Evolutionary conservation across 2,329 filamentous ascomycete species (phyloP).

Genomic region (Ploettnerulaceae sp.): DNA sequence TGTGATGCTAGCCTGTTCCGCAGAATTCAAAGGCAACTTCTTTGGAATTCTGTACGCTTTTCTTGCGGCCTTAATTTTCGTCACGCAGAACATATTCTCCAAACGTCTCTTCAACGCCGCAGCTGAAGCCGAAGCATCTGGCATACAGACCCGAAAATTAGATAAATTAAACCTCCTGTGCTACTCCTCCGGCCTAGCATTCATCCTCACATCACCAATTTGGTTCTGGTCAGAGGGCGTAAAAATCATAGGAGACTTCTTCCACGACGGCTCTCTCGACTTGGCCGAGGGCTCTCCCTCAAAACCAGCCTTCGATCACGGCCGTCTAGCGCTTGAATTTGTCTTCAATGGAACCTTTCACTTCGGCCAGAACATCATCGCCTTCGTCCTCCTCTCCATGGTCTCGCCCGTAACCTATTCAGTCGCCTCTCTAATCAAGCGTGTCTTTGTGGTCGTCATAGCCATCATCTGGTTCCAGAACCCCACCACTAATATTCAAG

Average conservation of each 20-base stretch:
- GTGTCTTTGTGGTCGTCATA: constrained; percentile 92
- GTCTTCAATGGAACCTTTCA: constrained; percentile 96
- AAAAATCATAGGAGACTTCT: constrained; percentile 68
- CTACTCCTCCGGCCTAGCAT: constrained; percentile 93
- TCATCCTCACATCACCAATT: constrained; percentile 80
- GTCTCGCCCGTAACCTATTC: constrained; percentile 96
- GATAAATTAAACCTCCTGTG: constrained; percentile 96
- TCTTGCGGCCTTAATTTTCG: constrained; percentile 86
- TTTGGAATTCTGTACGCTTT: constrained; percentile 88
- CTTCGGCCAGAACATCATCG: constrained; percentile 93
- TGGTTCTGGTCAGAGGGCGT: constrained; percentile 93
- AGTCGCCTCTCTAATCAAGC: constrained; percentile 91
- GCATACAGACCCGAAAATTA: constrained; percentile 66
- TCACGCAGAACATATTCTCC: constrained; percentile 97
- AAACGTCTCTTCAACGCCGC: constrained; percentile 97
- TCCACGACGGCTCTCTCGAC: constrained; percentile 73
- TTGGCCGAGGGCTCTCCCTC: constrained; percentile 45
- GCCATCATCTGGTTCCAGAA: constrained; percentile 96
- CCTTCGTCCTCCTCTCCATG: constrained; percentile 86
- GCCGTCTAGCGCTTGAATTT: constrained; percentile 74
- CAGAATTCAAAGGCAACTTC: constrained; percentile 83
- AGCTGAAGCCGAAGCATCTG: constrained; percentile 75
- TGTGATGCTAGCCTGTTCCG: constrained; percentile 95
- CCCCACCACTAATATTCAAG: constrained; percentile 77
- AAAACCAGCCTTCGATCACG: constrained; percentile 66